phyloP scores from a whole-genome alignment of 1,284 basidiomycete species.

The Apiotrichum siamense region DNA sequence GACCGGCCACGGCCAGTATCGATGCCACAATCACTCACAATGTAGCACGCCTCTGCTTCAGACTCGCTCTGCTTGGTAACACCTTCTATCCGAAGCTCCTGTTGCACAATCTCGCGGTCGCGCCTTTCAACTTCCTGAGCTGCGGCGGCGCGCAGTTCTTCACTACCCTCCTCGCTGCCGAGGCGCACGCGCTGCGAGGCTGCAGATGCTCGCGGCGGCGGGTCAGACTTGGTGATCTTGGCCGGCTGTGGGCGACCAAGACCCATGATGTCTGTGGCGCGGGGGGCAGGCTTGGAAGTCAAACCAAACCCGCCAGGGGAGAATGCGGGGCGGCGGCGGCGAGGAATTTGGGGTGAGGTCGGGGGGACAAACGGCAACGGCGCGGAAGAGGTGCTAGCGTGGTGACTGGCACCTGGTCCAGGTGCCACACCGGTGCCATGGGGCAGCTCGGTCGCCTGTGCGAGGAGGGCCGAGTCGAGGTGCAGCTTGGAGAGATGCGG shows the following conservation, averaged over 20 bases:
- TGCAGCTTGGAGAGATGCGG: constrained; percentile 19
- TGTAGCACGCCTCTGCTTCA: constrained; percentile 47
- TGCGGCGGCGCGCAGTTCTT: background rate
- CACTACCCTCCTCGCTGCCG: constrained; percentile 1
- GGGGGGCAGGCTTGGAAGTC: constrained; percentile 20
- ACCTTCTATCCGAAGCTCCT: constrained; percentile 24
- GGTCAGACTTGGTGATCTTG: background rate
- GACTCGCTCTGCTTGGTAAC: constrained; percentile 23
- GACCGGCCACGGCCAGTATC: too few species aligned
- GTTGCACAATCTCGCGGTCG: constrained; percentile 21
- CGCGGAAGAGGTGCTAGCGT: too few species aligned
- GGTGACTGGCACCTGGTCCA: too few species aligned
- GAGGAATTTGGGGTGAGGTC: constrained; percentile 35
- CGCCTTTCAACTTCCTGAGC: constrained; percentile 21
- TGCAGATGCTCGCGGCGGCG: background rate
- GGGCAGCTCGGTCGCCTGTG: constrained; percentile 9
- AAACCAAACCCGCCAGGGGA: constrained; percentile 45
- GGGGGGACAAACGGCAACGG: constrained; percentile 22
- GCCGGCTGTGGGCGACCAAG: background rate
- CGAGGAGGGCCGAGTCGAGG: constrained; percentile 13
- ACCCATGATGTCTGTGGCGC: constrained; percentile 8
- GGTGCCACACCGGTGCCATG: too few species aligned
- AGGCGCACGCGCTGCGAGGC: background rate
- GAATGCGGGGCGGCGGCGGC: constrained; percentile 39
- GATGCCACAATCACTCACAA: too few species aligned